These are phyloP conservation scores for Verticillium nonalfalfae DNA, from an alignment of 2,329 filamentous ascomycete genomes.

Conservation along the genomic window DNA sequence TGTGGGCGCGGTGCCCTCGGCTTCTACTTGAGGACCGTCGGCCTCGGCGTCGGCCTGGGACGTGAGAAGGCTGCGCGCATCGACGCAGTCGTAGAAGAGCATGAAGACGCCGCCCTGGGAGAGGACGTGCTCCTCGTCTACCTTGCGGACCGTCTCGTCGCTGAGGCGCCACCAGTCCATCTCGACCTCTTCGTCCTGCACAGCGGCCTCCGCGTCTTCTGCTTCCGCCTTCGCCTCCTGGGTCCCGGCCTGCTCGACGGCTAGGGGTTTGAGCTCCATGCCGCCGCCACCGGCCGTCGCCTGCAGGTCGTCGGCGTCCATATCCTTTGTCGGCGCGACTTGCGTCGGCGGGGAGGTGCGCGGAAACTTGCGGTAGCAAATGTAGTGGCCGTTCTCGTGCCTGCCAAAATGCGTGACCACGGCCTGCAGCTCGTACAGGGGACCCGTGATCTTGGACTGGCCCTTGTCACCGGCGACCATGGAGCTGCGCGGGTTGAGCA, in stretches of 20 bases:
- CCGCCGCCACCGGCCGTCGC: neutral
- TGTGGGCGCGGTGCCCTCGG: neutral
- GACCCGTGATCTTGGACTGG: constrained; percentile 46
- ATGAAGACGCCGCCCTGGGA: constrained; percentile 84
- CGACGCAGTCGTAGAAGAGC: constrained; percentile 86
- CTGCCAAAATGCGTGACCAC: constrained; percentile 84
- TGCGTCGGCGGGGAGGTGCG: constrained; percentile 12
- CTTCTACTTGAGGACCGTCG: constrained; percentile 13
- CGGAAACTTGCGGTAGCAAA: constrained; percentile 76
- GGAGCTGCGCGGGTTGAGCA: constrained; percentile 59
- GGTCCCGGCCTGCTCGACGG: neutral
- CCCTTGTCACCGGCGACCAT: constrained; percentile 59
- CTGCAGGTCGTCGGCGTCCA: constrained; percentile 7
- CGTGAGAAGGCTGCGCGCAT: constrained; percentile 40
- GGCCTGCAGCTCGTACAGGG: constrained; percentile 71
- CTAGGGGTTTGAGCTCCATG: neutral
- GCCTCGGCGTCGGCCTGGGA: constrained; percentile 13
- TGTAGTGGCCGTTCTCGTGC: constrained; percentile 94
- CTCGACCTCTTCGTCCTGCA: constrained; percentile 18
- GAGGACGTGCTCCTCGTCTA: constrained; percentile 67
- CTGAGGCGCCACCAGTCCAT: constrained; percentile 85
- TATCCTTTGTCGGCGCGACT: constrained; percentile 10
- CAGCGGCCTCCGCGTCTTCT: too few species aligned
- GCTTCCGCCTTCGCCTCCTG: too few species aligned
- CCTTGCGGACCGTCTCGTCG: constrained; percentile 74